Evolutionary conservation across 345 rosid genomes (phyloP), one percentile per base, ranked within the genome.

Genomic region (Pistacia vera): DNA sequence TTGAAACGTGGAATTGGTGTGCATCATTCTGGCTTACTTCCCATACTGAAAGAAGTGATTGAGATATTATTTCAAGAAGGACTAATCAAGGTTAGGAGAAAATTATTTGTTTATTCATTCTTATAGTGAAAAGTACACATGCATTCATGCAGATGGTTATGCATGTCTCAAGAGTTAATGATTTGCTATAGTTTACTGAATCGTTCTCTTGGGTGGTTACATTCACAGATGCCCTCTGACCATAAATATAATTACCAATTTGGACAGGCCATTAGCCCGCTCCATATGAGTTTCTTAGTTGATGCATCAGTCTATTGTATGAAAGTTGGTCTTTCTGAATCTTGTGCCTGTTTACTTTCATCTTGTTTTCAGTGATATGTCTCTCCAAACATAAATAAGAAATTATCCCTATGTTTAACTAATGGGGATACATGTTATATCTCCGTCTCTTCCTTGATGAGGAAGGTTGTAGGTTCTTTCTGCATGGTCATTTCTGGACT

Each of bases 61-160:
- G 99, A 96, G 86, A 93, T 96, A 84, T 84, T 93, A 62, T 96
- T 96, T 85, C 99, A 96, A 81, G 99, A 93, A 88, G 99, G 99
- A n/a, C 79, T 93, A 44, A 91, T 96, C 76, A 96, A 96, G 98
- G 98, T 96, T 74, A 54, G 79, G 49, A 51, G 74, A 55, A 52
- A 74, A 81, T 38, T 36, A 56, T 44, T 38, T 14, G 17, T 76
- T 9, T 70, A 49, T 58, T 52, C 68, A 25, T 41, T 25, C 25
- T 16, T 41, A 7, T 41, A 41, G 46, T 41, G 8, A 41, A 5
- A 41, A 7, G 8, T 41, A 11, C 55, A 51, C 55, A 51, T 13
- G 3, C 12, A 51, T 14, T 11, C 55, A 51, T 14, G 2, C 17
- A 41, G 46, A 66, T 58, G 52, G 22, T 49, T 73, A 1, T 63